Conservation (phyloP, 108 stramenopile species). For the Cylindrotheca fusiformis region DNA sequence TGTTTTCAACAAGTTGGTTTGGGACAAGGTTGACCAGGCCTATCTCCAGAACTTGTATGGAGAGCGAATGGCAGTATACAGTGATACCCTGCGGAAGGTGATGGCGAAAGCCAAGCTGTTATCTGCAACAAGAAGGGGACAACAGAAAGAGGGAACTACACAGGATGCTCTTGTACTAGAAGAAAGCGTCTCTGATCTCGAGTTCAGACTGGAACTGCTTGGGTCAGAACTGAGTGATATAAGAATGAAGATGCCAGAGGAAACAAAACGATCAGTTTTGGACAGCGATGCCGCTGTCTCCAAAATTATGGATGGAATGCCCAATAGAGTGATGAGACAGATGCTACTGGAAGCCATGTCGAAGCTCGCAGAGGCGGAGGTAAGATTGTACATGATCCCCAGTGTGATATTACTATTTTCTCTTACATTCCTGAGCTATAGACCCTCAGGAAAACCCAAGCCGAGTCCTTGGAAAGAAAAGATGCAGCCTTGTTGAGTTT, state of each 20-base stretch:
- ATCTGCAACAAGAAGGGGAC: too few species aligned
- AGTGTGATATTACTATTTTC: background rate
- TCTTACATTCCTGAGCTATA: slow-evolving; percentile 1
- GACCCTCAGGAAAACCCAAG: slow-evolving; percentile 29
- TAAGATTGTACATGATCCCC: slow-evolving; percentile 17
- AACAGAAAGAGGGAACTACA: too few species aligned
- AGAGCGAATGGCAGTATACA: slow-evolving; percentile 60
- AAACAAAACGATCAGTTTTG: slow-evolving; percentile 18
- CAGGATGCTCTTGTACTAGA: slow-evolving; percentile 26
- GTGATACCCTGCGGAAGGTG: slow-evolving; percentile 62
- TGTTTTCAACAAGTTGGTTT: slow-evolving; percentile 63
- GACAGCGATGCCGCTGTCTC: slow-evolving; percentile 25
- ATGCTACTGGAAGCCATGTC: slow-evolving; percentile 62
- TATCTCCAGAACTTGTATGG: slow-evolving; percentile 48
- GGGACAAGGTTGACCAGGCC: slow-evolving; percentile 48
- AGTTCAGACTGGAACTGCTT: slow-evolving; percentile 78
- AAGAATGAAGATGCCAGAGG: slow-evolving; percentile 32
- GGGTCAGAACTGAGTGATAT: slow-evolving; percentile 66
- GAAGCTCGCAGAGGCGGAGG: slow-evolving; percentile 48
- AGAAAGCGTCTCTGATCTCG: slow-evolving; percentile 59
- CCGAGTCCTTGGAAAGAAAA: slow-evolving; percentile 41
- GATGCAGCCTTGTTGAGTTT: slow-evolving; percentile 59
- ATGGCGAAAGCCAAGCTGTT: slow-evolving; percentile 58
- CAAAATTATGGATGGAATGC: slow-evolving; percentile 54
- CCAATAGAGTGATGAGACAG: slow-evolving; percentile 52